Evolutionary conservation across 495 filamentous ascomycete species (phyloP), one percentile per base, ranked within the genome.

Genomic region (Parmelia sp.): DNA sequence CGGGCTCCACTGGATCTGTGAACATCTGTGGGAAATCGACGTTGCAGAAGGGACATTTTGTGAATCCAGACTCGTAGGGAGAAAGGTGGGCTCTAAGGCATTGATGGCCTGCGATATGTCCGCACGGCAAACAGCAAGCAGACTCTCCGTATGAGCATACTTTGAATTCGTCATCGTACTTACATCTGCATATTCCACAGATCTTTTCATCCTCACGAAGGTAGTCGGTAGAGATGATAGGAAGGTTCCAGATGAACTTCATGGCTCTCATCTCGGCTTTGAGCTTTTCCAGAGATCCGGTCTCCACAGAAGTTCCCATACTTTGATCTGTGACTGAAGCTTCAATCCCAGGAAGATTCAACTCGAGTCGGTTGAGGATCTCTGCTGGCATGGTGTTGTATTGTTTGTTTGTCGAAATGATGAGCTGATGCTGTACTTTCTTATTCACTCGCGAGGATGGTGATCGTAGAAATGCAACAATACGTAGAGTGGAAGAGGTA

Each of bases 371-470:
- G 12, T 58, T 58, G 21, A 58, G 37, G 4, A 58, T 58, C 25
- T 58, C 56, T n/a, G 56, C 19, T 8, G 56, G 56, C 56, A 58
- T 58, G 33, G 33, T 58, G 10, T 58, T 27, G 56, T 39, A 6
- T 36, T 39, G 21, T n/a, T 37, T 39, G 4, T 17, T 31, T 31
- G 49, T 31, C 0, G 49, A 19, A 8, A 53, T 31, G 49, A 51
- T 19, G 49, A 53, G 49, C 27, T 29, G 25, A 19, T 29, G 6
- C 10, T 27, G 45, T 27, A 15, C 5, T 58, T 17, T 37, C 15
- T 23, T 1, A 14, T 19, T 29, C 14, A 9, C 19, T 25, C 0
- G 25, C 25, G 23, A 51, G 47, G 14, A 17, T 53, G 49, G 4
- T 29, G 27, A 7, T 53, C 4, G 49, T 53, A 5, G 49, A 53